A percentile compares a stretch with the other conserved stretches of the same genome.
Conservation (phyloP, 2,329 filamentous ascomycete genomes). For the Fusarium pilosicola region DNA sequence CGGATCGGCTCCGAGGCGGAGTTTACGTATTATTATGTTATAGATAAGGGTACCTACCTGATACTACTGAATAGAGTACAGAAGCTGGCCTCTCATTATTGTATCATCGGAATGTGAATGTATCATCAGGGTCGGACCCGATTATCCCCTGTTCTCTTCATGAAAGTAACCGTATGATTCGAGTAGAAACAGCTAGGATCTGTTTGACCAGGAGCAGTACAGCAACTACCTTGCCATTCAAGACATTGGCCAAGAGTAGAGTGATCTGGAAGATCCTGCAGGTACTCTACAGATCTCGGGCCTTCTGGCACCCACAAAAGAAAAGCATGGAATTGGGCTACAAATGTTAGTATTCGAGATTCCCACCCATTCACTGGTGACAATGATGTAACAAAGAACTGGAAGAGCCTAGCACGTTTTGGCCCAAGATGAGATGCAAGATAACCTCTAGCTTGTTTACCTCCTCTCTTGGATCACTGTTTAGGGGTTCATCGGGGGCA, state of each 20-base stretch:
- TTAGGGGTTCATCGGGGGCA: neutral
- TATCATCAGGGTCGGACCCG: neutral
- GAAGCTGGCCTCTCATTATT: neutral
- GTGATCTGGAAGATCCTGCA: neutral
- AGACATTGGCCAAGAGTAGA: neutral
- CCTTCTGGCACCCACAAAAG: neutral
- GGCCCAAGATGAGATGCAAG: neutral
- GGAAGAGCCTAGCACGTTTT: neutral
- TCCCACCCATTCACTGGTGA: neutral
- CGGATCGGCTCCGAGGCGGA: constrained; percentile 30
- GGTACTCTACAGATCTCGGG: neutral
- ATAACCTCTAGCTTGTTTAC: neutral
- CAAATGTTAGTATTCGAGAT: too few relatives aligned
- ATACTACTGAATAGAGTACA: neutral
- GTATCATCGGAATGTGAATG: neutral
- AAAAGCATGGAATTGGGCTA: neutral
- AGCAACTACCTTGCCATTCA: neutral
- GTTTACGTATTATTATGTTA: neutral
- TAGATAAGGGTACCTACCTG: neutral
- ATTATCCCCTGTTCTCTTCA: neutral
- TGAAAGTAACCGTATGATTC: neutral
- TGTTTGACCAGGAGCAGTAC: neutral
- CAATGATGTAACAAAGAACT: neutral
- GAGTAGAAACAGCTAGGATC: neutral
- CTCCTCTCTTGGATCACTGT: neutral